Conservation (phyloP, 192 early-diverging fungal genomes). For the Entomortierella chlamydospora region DNA sequence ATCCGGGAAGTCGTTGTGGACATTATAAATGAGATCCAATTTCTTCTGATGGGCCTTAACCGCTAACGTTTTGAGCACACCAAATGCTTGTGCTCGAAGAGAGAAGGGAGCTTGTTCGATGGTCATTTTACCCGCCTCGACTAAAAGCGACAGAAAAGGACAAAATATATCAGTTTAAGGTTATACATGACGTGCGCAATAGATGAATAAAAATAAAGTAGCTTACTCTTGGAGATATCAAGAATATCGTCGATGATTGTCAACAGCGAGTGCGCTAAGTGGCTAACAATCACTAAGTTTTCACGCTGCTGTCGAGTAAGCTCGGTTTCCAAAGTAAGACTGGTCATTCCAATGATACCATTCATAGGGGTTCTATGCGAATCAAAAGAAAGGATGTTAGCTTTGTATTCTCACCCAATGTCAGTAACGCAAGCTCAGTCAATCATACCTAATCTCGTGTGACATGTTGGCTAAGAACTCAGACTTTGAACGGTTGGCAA, state of each 20-base stretch:
- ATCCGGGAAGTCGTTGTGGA: slow-evolving; percentile 77
- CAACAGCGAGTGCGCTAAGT: slow-evolving; percentile 76
- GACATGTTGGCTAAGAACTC: slow-evolving; percentile 77
- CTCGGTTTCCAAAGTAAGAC: slow-evolving; percentile 79
- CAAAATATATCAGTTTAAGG: background rate
- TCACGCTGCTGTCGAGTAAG: slow-evolving; percentile 85
- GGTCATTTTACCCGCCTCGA: slow-evolving; percentile 87
- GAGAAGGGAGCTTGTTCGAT: slow-evolving; percentile 80
- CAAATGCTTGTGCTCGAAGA: slow-evolving; percentile 69
- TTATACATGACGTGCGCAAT: no score
- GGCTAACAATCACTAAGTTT: slow-evolving; percentile 82
- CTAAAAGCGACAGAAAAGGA: slow-evolving; percentile 29
- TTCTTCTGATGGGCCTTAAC: slow-evolving; percentile 82
- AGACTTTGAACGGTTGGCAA: slow-evolving; percentile 84
- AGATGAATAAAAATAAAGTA: no score
- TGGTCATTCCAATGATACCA: slow-evolving; percentile 83
- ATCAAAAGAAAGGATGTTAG: background rate
- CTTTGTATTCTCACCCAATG: background rate
- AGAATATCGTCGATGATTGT: slow-evolving; percentile 88
- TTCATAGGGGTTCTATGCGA: slow-evolving; percentile 82
- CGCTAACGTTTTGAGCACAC: slow-evolving; percentile 77
- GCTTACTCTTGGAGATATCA: slow-evolving; percentile 80
- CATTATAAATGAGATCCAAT: slow-evolving; percentile 71
- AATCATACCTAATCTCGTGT: slow-evolving; percentile 57
- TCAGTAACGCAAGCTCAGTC: background rate